Base-by-base conservation (phyloP, 257 asterid species). In the Nicotiana paniculata region DNA sequence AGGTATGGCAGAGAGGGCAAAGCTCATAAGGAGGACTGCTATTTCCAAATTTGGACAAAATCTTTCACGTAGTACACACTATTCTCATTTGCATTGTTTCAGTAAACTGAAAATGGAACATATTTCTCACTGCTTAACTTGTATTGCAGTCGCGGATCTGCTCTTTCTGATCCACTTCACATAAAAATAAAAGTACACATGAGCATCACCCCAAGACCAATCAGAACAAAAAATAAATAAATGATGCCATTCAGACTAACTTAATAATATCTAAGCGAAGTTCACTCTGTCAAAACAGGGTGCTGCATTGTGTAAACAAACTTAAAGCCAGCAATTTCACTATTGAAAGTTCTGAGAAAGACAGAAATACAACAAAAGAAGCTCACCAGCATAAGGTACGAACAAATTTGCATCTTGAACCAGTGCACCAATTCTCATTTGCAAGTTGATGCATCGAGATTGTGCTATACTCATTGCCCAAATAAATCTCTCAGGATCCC, bases 301-400 rank as follows among this genome's bases (percentile, higher is more conserved):
- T 74, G 78, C 55, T 43, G 59, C 17, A 0, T 74, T 74, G 79
- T 48, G 21, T 74, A 10, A 26, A 46, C 51, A 75, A 26, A 51
- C 28, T 75, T 75, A 26, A 48, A 51, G 63, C 28, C 62, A 15
- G 3, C 63, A 0, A 24, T 26, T 21, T 21, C 24, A 21, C 24
- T 21, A 21, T 21, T 21, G 24, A 61, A 24, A 51, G 53, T 28
- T n/a, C 43, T 61, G 68, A 86, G 33, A 57, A 58, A 11, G 15
- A 39, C 1, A 79, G 51, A 83, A 26, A 51, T 39, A 26, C 67
- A 67, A 37, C 11, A 46, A 62, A 77, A 84, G 82, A 87, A 84
- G 87, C 98, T 86, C 86, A 96, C 99, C 99, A 69, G 99, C 99
- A 91, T 94, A 96, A 83, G 99, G 99, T 80, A 96, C 83, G 62